Evolutionary conservation across 495 filamentous ascomycete species (phyloP), one percentile per base, ranked within the genome.

Genomic region (Penicillium psychrofluorescens): DNA sequence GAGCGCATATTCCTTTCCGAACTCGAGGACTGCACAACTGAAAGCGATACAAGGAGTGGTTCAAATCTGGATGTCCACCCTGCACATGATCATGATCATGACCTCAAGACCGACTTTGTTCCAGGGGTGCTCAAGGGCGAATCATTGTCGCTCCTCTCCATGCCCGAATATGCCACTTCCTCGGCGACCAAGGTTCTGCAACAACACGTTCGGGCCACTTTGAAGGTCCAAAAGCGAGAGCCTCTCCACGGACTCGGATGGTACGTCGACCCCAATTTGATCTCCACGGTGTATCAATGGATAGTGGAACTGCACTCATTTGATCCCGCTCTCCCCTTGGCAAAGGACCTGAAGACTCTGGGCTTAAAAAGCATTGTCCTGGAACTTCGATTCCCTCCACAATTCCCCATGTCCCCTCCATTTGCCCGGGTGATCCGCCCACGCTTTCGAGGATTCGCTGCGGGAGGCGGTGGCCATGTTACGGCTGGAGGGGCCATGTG

Each of bases 221-320:
- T 88, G 4, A 75, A 81, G 49, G 49, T 78, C n/a, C 90, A 95
- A 53, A 45, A 78, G 9, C 66, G 54, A 29, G 77, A 75, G 8
- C 75, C 81, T 1, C 64, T 82, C 6, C 74, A 85, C 48, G 77
- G 88, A 48, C 75, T 95, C 0, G 90, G 90, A 11, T 96, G 90
- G 87, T 90, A 88, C 58, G 79, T 95, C 45, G 73, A 92, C 51
- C 63, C 64, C 4, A 64, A 69, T 10, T 56, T 71, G 9, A 63
- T 81, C 44, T 64, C 60, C 7, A 95, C 90, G 55, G 67, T 91
- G 33, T 96, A 90, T 57, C 90, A 95, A 60, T 95, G 90, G 89
- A 90, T 95, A 49, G 81, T 95, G 2, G 86, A 95, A 58, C 64
- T 96, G 0, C 90, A 96, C 60, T 86, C 80, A 38, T 95, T 96